Evolutionary conservation across 2,329 filamentous ascomycete genomes (phyloP).

Genomic region (Cladophialophora exuberans): DNA sequence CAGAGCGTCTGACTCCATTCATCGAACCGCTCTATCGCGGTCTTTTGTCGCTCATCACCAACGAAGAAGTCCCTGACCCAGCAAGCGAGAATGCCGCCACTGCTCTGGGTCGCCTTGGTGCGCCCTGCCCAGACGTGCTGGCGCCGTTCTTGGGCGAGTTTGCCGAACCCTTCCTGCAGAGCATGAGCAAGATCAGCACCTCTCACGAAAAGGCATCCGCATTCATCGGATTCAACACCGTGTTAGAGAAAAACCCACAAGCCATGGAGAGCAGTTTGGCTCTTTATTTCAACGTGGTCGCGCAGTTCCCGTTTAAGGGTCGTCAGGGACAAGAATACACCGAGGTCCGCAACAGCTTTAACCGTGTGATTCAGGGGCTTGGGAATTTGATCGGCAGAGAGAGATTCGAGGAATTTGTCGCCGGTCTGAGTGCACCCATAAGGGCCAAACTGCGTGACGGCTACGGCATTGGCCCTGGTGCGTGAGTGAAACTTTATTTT

Average conservation of each 20-base stretch:
- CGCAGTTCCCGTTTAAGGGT: constrained; percentile 66
- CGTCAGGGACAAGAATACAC: constrained; percentile 61
- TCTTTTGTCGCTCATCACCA: constrained; percentile 80
- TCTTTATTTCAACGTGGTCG: constrained; percentile 82
- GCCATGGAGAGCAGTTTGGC: constrained; percentile 86
- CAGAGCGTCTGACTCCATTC: constrained; percentile 64
- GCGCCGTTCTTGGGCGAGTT: constrained; percentile 79
- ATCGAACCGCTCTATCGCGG: constrained; percentile 76
- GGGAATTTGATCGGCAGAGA: constrained; percentile 46
- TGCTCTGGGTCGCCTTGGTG: constrained; percentile 82
- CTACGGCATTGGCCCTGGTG: constrained; percentile 19
- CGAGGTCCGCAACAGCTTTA: constrained; percentile 67
- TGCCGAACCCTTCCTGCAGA: constrained; percentile 77
- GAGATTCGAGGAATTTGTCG: constrained; percentile 23
- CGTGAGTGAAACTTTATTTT: neutral
- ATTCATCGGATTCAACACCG: constrained; percentile 83
- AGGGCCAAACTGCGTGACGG: constrained; percentile 27
- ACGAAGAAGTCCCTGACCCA: constrained; percentile 80
- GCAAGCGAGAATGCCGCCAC: constrained; percentile 94
- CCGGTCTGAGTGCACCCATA: constrained; percentile 21
- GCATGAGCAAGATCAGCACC: constrained; percentile 81
- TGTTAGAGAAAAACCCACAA: constrained; percentile 84
- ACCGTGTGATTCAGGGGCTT: constrained; percentile 65
- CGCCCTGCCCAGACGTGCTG: constrained; percentile 74
- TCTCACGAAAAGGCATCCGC: constrained; percentile 95